Percentiles rank a stretch among this genome's conserved stretches.
phyloP scores from a whole-genome alignment of 306 rosid genomes.

The Prunus mira region DNA sequence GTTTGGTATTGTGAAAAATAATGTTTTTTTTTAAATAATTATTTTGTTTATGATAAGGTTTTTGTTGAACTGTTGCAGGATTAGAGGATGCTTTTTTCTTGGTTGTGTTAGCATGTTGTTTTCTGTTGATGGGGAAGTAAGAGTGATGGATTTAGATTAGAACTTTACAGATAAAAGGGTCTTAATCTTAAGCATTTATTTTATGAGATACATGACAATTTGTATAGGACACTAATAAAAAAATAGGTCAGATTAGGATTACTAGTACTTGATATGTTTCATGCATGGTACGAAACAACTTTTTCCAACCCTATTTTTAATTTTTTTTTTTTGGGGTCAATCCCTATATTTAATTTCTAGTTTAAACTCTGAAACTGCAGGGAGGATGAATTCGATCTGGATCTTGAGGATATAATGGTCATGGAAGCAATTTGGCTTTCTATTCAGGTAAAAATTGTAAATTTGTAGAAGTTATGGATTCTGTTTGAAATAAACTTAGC shows the following conservation, averaged over 20 bases:
- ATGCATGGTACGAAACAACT: not conserved
- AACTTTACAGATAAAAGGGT: not conserved
- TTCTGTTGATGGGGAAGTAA: not conserved
- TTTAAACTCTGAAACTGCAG: slow-evolving; percentile 41
- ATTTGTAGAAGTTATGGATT: not conserved
- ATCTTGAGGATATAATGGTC: slow-evolving; percentile 98
- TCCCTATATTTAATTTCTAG: not conserved
- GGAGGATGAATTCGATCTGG: slow-evolving; percentile 87
- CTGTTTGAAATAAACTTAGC: slow-evolving; percentile 18
- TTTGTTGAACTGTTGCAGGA: not conserved
- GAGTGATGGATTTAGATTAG: not conserved
- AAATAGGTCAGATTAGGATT: not conserved
- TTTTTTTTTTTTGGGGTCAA: not conserved
- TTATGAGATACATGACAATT: not conserved
- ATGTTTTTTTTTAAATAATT: not conserved
- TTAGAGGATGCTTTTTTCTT: not conserved
- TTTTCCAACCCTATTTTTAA: not conserved
- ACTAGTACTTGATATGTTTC: not conserved
- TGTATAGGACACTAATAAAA: not conserved
- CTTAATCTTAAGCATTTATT: not conserved
- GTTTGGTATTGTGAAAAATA: not conserved
- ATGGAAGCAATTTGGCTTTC: slow-evolving; percentile 99
- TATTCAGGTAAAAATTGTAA: slow-evolving; percentile 60
- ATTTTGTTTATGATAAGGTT: too few relatives aligned
- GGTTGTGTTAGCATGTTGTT: not conserved